Conservation (phyloP, 441 rosid species). For the Populus hybrid region DNA sequence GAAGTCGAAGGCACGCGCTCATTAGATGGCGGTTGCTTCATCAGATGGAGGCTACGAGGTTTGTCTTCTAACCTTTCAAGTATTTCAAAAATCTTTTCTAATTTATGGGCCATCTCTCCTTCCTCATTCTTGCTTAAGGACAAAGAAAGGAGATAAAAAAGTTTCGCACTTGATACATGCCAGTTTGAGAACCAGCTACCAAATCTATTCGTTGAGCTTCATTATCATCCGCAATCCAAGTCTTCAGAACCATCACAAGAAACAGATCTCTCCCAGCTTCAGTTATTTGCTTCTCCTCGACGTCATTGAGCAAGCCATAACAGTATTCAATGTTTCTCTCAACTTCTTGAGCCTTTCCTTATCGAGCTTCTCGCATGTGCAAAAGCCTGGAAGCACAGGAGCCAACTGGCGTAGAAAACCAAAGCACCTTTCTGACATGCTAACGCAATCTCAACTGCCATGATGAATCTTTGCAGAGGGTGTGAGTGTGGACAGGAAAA, state of each 20-base stretch:
- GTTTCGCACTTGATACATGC: neutral
- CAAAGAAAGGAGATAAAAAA: neutral
- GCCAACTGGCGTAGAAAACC: too few relatives aligned
- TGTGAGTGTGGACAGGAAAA: neutral
- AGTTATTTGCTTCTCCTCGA: neutral
- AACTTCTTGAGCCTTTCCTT: too few relatives aligned
- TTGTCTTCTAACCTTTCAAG: neutral
- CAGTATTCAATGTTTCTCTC: too few relatives aligned
- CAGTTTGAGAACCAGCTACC: neutral
- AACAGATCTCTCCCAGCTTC: too few relatives aligned
- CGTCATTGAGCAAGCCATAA: neutral
- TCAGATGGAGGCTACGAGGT: neutral
- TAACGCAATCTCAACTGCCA: neutral
- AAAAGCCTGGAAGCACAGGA: too few relatives aligned
- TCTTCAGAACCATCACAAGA: neutral
- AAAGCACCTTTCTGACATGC: too few relatives aligned
- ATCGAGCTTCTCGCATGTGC: too few relatives aligned
- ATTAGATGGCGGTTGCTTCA: neutral
- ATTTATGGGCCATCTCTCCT: neutral
- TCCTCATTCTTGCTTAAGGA: neutral
- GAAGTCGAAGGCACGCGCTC: neutral
- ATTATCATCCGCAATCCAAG: neutral
- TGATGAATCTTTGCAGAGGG: neutral
- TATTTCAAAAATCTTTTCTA: neutral
- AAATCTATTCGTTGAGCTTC: neutral